Conservation (phyloP, 2,329 filamentous ascomycete species). For the Elsinoe australis region DNA sequence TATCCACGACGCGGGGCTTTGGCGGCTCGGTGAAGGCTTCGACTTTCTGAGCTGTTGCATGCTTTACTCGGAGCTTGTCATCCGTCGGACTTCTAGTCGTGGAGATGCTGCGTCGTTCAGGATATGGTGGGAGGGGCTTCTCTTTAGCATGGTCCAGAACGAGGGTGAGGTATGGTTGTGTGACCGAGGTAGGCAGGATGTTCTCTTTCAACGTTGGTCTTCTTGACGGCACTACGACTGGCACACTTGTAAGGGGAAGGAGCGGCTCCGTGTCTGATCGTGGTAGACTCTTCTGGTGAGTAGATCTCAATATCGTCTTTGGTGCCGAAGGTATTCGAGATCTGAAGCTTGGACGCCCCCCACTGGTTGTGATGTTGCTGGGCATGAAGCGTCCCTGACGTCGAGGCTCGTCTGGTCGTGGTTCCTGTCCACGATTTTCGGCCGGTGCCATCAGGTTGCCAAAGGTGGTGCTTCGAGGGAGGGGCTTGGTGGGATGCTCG, state of each 20-base stretch:
- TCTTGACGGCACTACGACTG: slow-evolving; percentile 14
- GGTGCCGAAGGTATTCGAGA: slow-evolving; percentile 18
- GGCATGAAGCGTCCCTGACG: slow-evolving; percentile 9
- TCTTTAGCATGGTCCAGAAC: slow-evolving; percentile 17
- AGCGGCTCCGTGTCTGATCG: slow-evolving; percentile 32
- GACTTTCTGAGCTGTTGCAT: slow-evolving; percentile 27
- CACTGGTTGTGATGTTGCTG: slow-evolving; percentile 15
- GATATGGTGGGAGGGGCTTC: slow-evolving; percentile 30
- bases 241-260: slow-evolving; percentile 21
- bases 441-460: slow-evolving; percentile 31
- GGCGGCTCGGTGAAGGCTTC: slow-evolving; percentile 27
- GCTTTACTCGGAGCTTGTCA: slow-evolving; percentile 18
- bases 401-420: slow-evolving; percentile 3
- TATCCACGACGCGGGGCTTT: slow-evolving; percentile 25
- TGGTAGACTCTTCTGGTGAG: slow-evolving; percentile 19
- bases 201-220: slow-evolving; percentile 18
- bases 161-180: not conserved
- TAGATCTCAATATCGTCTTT: slow-evolving; percentile 17
- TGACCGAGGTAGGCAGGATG: slow-evolving; percentile 7
- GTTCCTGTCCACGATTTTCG: slow-evolving; percentile 9
- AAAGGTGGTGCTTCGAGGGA: slow-evolving; percentile 32
- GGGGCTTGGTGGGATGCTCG: slow-evolving; percentile 28
- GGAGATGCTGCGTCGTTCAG: slow-evolving; percentile 22
- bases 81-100: slow-evolving; percentile 17
- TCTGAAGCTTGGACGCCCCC: not conserved